These are phyloP conservation scores for Monilinia polystroma DNA, from an alignment of 2,329 filamentous ascomycete genomes.

Conservation along the genomic window DNA sequence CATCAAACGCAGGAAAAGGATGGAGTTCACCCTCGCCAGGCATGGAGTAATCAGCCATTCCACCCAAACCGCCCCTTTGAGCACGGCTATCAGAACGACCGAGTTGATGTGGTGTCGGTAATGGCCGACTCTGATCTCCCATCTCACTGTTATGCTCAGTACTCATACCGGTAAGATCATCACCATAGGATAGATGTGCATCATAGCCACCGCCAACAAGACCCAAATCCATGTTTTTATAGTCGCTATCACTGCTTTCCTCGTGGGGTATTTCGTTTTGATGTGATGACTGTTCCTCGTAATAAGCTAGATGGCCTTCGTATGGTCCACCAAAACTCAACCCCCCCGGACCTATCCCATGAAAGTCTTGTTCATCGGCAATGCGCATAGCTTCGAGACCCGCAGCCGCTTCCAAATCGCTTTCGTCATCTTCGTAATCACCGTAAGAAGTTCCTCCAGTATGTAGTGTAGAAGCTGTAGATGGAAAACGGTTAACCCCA, in stretches of 20 bases:
- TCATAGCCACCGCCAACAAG: conserved; percentile 72
- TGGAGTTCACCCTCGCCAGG: conserved; percentile 54
- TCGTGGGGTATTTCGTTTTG: conserved; percentile 38
- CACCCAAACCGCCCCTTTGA: conserved; percentile 36
- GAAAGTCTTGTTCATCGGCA: conserved; percentile 75
- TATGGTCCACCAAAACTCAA: conserved; percentile 48
- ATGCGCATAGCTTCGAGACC: conserved; percentile 81
- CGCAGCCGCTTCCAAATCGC: conserved; percentile 82
- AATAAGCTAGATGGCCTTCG: conserved; percentile 41
- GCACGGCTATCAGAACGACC: conserved; percentile 37
- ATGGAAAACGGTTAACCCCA: conserved; percentile 51
- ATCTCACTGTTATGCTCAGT: conserved; percentile 42
- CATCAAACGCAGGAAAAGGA: conserved; percentile 53
- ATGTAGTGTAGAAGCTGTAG: conserved; percentile 49
- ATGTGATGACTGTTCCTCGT: conserved; percentile 47
- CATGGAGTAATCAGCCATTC: conserved; percentile 42
- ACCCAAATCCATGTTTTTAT: conserved; percentile 69
- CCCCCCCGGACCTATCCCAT: conserved; percentile 56
- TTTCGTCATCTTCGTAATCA: conserved; percentile 67
- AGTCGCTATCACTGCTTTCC: conserved; percentile 68
- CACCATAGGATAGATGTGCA: conserved; percentile 60
- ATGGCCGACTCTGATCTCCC: conserved; percentile 48
- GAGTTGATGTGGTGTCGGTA: conserved; percentile 48
- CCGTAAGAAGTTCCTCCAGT: conserved; percentile 40
- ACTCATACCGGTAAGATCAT: conserved; percentile 41